phyloP scores from a whole-genome alignment of 2,329 filamentous ascomycete genomes.

The Alternaria rosae region DNA sequence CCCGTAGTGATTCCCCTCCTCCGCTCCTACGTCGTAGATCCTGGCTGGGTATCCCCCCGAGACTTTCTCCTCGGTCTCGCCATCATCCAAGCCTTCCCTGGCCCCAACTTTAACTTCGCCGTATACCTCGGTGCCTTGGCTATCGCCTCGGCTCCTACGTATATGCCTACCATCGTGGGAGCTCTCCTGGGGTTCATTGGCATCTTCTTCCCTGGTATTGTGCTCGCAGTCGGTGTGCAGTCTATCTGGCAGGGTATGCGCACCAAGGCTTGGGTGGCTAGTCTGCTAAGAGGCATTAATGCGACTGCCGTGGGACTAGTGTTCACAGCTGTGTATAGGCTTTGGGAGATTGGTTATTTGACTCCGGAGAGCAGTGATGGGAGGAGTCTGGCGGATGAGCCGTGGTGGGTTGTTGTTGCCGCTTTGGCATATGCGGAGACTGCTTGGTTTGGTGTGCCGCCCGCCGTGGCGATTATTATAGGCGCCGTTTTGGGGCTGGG shows the following conservation, averaged over 20 bases:
- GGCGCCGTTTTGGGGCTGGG: conserved; percentile 50
- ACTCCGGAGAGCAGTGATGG: conserved; percentile 47
- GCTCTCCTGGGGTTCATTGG: conserved; percentile 50
- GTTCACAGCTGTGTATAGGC: conserved; percentile 55
- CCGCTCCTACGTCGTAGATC: conserved; percentile 63
- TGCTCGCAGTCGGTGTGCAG: conserved; percentile 48
- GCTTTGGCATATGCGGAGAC: conserved; percentile 52
- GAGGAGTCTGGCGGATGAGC: conserved; percentile 48
- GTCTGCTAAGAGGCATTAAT: conserved; percentile 51
- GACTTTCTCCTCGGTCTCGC: conserved; percentile 78
- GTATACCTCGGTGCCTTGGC: conserved; percentile 54
- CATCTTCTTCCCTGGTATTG: conserved; percentile 53
- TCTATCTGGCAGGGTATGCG: conserved; percentile 50
- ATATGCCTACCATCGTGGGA: conserved; percentile 41
- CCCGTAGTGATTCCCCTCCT: conserved; percentile 56
- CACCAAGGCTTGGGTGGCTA: conserved; percentile 44
- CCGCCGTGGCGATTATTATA: conserved; percentile 50
- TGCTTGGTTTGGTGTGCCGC: conserved; percentile 51
- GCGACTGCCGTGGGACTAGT: conserved; percentile 54
- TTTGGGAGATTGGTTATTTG: conserved; percentile 56
- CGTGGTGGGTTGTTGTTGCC: conserved; percentile 57
- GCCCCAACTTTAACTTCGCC: conserved; percentile 65
- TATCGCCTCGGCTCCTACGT: conserved; percentile 32
- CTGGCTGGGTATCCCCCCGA: conserved; percentile 73
- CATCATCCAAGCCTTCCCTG: conserved; percentile 74